These are phyloP conservation scores for Mallotus nudiflorus DNA, from an alignment of 345 rosid species.

Conservation along the genomic window DNA sequence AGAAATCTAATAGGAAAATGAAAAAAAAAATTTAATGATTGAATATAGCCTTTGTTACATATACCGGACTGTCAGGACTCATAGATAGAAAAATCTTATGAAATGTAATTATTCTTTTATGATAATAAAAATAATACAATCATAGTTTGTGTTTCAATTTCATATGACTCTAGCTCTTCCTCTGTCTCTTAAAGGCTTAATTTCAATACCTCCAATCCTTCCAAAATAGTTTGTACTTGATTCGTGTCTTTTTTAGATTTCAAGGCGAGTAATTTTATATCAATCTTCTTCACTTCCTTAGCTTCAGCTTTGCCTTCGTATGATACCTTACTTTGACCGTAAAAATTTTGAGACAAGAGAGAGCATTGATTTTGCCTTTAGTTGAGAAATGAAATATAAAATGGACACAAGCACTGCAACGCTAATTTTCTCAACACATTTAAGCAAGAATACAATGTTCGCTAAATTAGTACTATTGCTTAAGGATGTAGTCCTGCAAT, in stretches of 20 bases:
- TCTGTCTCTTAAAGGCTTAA: conserved; percentile 6
- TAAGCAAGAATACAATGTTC: conserved; percentile 2
- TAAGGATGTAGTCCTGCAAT: neutral
- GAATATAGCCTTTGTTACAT: too few relatives aligned
- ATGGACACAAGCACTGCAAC: conserved; percentile 20
- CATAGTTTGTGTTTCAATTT: too few relatives aligned
- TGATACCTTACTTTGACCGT: conserved; percentile 9
- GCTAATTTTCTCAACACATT: conserved; percentile 23
- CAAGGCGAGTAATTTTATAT: conserved; percentile 11
- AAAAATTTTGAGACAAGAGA: conserved; percentile 17
- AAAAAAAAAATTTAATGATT: too few relatives aligned
- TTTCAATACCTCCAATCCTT: conserved; percentile 13
- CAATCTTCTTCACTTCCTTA: conserved; percentile 12
- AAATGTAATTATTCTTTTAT: too few relatives aligned
- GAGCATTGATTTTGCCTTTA: conserved; percentile 13
- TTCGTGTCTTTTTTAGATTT: conserved; percentile 10
- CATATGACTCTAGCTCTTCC: conserved; percentile 1
- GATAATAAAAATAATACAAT: too few relatives aligned
- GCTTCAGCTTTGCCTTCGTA: conserved; percentile 5
- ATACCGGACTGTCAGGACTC: too few relatives aligned
- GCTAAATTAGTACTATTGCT: neutral
- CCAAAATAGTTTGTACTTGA: neutral
- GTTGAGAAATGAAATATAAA: conserved; percentile 11
- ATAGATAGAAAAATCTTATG: too few relatives aligned
- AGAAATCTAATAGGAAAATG: too few relatives aligned